A percentile compares a stretch with the other conserved stretches of the same genome.
These are phyloP conservation scores for Sporothrix humicola DNA, from an alignment of 2,329 filamentous ascomycete species.

Conservation along the genomic window DNA sequence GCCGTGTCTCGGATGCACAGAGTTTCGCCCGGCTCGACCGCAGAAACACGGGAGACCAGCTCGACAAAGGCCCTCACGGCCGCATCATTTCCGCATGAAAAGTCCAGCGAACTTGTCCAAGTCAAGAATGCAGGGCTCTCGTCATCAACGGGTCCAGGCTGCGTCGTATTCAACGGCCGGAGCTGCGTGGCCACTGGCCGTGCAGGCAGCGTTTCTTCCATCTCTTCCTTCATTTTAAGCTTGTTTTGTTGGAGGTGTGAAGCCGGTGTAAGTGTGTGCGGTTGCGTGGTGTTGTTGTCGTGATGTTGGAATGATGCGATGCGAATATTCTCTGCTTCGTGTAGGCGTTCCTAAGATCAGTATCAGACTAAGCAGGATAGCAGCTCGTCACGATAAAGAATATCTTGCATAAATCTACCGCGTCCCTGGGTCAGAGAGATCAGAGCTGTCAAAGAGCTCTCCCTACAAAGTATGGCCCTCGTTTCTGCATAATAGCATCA, in stretches of 20 bases:
- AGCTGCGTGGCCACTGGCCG: neutral
- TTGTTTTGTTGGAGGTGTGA: neutral
- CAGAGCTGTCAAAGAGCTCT: neutral
- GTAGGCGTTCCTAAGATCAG: too few species aligned
- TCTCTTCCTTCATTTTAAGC: neutral
- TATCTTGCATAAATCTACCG: neutral
- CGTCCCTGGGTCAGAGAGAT: neutral
- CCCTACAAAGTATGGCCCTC: too few species aligned
- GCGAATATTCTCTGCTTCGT: too few species aligned
- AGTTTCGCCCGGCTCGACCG: neutral
- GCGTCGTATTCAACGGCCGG: neutral
- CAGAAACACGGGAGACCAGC: neutral
- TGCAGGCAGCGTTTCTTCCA: too few species aligned
- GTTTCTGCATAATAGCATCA: too few species aligned
- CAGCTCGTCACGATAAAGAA: neutral
- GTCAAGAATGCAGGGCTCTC: neutral
- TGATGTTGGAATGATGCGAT: neutral
- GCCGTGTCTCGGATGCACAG: conserved; percentile 3
- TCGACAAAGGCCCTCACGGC: neutral
- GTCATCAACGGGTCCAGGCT: neutral
- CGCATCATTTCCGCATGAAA: neutral
- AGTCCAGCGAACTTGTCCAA: neutral
- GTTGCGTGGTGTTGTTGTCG: neutral
- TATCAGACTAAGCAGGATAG: neutral
- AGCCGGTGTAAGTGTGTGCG: neutral